These are phyloP conservation scores for Xylaria sp. DNA, from an alignment of 2,329 filamentous ascomycete species.

Conservation along the genomic window DNA sequence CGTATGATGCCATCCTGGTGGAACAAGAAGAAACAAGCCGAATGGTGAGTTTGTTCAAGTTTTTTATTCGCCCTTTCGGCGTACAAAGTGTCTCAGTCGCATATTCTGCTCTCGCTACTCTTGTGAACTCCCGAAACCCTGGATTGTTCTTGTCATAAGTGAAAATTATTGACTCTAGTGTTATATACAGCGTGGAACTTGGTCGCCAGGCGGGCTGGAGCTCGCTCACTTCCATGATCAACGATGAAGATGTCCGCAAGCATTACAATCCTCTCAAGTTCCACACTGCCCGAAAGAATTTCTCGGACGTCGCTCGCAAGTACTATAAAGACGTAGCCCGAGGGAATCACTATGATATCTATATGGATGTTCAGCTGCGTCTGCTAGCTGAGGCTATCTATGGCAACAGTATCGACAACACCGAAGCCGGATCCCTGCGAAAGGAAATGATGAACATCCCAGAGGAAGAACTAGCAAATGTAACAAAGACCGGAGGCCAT, in stretches of 20 bases:
- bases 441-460: not conserved
- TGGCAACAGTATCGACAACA: not conserved
- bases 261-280: not conserved
- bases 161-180: too few relatives aligned
- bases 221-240: slow-evolving; percentile 42
- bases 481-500: not conserved
- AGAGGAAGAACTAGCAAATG: not conserved
- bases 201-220: slow-evolving; percentile 47
- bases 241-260: slow-evolving; percentile 49
- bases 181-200: slow-evolving; percentile 48
- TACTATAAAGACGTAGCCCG: not conserved
- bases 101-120: too few relatives aligned
- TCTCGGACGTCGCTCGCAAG: not conserved
- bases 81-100: too few relatives aligned
- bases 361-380: slow-evolving; percentile 5
- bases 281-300: not conserved
- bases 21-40: slow-evolving; percentile 50
- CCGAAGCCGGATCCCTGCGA: not conserved
- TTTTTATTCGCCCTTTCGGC: too few relatives aligned
- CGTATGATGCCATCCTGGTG: slow-evolving; percentile 59
- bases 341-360: not conserved
- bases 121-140: too few relatives aligned
- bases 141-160: too few relatives aligned
- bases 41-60: too few relatives aligned
- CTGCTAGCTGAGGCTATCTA: slow-evolving; percentile 5